These are phyloP conservation scores for Aureoboletus auriporus DNA, from an alignment of 768 basidiomycete species.

Conservation along the genomic window DNA sequence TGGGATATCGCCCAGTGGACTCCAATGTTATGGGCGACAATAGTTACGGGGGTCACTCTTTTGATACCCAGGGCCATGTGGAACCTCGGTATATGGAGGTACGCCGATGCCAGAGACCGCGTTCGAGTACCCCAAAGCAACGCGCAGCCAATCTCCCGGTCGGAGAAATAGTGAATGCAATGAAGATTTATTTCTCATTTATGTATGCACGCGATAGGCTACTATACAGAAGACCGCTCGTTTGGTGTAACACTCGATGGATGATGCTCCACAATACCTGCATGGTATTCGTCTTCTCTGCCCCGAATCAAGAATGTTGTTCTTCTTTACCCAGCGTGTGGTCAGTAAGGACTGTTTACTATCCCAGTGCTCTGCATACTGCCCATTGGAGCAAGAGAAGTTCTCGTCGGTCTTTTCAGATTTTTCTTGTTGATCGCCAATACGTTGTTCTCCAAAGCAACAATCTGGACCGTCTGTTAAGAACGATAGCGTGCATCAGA, in stretches of 20 bases:
- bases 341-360: conserved; percentile 62
- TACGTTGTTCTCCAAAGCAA: conserved; percentile 92
- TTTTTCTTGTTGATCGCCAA: conserved; percentile 92
- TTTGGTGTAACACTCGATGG: not conserved
- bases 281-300: conserved; percentile 15
- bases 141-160: not conserved
- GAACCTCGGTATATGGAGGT: conserved; percentile 73
- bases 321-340: not conserved
- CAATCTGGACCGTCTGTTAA: conserved; percentile 58
- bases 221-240: conserved; percentile 1
- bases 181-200: conserved; percentile 20
- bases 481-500: not conserved
- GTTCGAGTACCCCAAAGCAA: not conserved
- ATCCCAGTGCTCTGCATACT: conserved; percentile 39
- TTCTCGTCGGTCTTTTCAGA: conserved; percentile 76
- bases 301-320: too few species aligned
- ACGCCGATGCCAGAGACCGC: conserved; percentile 63
- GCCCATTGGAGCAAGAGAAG: conserved; percentile 53
- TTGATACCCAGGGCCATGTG: conserved; percentile 69
- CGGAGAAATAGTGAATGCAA: conserved; percentile 11
- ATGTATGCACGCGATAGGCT: conserved; percentile 10
- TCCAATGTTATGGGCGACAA: conserved; percentile 65
- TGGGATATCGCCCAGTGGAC: conserved; percentile 63
- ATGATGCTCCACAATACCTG: not conserved
- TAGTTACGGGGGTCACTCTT: conserved; percentile 58